Base-by-base conservation (phyloP, 129 eudicot genomes). In the Apium graveolens region DNA sequence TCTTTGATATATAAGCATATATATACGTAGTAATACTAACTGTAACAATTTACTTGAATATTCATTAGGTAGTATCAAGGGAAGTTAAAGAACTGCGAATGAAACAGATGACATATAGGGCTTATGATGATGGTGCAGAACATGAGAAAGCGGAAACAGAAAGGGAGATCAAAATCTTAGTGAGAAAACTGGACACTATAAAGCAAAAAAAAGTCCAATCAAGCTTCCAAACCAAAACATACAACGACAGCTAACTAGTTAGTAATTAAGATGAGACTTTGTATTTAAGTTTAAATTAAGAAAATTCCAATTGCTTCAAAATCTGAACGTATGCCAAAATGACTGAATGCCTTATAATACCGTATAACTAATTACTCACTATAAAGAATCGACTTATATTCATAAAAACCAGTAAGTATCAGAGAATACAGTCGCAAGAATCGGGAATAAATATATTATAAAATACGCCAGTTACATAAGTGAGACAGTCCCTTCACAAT, bases 71-170 rank as follows among this genome's bases (percentile, higher is more conserved):
- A 7, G 26, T 3, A 60, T 60, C 68, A 12, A 60, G 5, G 1
- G 32, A 60, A 60, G 68, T 60, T 21, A 32, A n/a, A 60, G 68
- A 60, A 26, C 68, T 60, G 14, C 9, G 68, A 11, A n/a, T 21
- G 32, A n/a, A 60, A 60, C 68, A 71, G 32, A 26, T 78, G 78
- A 8, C 73, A 34, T 76, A 21, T 7, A 53, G 27, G 27, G 84
- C 71, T 46, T 70, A 35, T 35, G 57, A 29, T 63, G 32, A 34
- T 5, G 12, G 11, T 53, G 3, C n/a, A 7, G 63, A 53, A 21
- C n/a, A 21, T 53, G 27, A 53, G 63, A 53, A 21, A 53, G 63
- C 63, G n/a, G 63, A 3, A 6, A 53, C n/a, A 5, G 29, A 21
- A 21, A 53, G 1, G 63, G 63, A 53, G 63, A 53, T 21, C 10